Evolutionary conservation across 2,329 filamentous ascomycete species (phyloP), one percentile per base, ranked within the genome.

Genomic region (Xylogone sp.): DNA sequence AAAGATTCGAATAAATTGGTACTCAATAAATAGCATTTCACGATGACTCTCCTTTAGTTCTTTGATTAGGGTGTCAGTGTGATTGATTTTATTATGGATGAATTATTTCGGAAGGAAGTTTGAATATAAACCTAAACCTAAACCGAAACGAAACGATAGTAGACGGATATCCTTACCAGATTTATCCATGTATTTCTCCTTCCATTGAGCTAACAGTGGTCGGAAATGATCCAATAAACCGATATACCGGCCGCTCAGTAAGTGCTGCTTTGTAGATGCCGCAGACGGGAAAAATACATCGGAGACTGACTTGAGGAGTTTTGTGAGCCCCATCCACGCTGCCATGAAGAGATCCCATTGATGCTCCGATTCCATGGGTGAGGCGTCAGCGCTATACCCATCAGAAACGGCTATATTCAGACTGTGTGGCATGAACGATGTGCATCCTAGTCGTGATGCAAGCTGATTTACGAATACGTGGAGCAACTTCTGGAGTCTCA

Each of bases 241-340:
- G 46, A 77, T 73, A 57, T 80, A 80, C 3, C 75, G 71, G 13
- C 75, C 76, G 52, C 71, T 78, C 2, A 68, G 65, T 3, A 75
- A 50, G n/a, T 71, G 49, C 50, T 71, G 68, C 19, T 66, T 65
- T 5, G 71, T 74, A 4, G 66, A 69, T 3, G 66, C 61, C 18
- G 67, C 62, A 42, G 69, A 71, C n/a, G 76, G 75, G 55, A 79
- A 80, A 34, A 79, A 72, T 56, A 76, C 77, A 53, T 79, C 77
- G 2, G 75, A 76, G 8, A 78, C 74, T 1, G 77, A 78, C 46
- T 76, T 73, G 6, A 74, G 70, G 13, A 80, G 64, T 48, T 71
- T 71, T 4, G 72, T 75, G 3, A 75, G 59, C 48, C 73, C 71
- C 53, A 73, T 73, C 76, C 76, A 79, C 2, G 74, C 73, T 45